Evolutionary conservation across 306 rosid species (phyloP).

Genomic region (Prosopis cineraria): DNA sequence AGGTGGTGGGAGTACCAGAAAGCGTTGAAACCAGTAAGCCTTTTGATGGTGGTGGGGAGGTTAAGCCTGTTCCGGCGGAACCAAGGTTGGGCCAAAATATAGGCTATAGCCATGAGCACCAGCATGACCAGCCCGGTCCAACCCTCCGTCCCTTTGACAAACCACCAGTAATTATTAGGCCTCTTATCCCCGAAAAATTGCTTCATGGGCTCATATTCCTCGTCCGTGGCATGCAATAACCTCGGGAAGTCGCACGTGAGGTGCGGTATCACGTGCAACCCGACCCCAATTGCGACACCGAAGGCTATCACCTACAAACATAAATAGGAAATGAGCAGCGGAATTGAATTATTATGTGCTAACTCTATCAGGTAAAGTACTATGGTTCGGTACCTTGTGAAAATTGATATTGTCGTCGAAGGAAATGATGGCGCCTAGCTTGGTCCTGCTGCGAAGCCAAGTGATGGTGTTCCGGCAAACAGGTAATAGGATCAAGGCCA

Average conservation of each 20-base stretch:
- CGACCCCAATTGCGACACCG: slow-evolving; percentile 74
- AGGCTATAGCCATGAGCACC: slow-evolving; percentile 85
- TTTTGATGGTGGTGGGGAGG: slow-evolving; percentile 69
- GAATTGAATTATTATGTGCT: background rate
- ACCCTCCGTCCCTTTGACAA: slow-evolving; percentile 83
- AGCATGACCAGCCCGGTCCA: slow-evolving; percentile 86
- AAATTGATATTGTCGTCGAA: slow-evolving; percentile 90
- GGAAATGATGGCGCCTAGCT: slow-evolving; percentile 64
- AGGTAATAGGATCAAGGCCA: slow-evolving; percentile 82
- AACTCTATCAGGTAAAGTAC: no score
- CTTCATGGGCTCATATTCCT: slow-evolving; percentile 62
- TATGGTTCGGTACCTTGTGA: slow-evolving; percentile 59
- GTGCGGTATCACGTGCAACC: slow-evolving; percentile 69
- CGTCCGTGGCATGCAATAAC: slow-evolving; percentile 59
- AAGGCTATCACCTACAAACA: slow-evolving; percentile 63
- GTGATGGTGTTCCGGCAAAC: slow-evolving; percentile 89
- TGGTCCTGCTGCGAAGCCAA: slow-evolving; percentile 79
- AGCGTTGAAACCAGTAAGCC: slow-evolving; percentile 85
- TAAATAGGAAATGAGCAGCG: background rate
- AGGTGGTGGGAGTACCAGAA: slow-evolving; percentile 96
- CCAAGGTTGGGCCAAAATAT: slow-evolving; percentile 84
- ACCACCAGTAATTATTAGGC: slow-evolving; percentile 91
- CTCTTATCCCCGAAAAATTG: slow-evolving; percentile 56
- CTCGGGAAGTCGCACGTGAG: slow-evolving; percentile 86
- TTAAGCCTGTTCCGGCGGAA: slow-evolving; percentile 63